Evolutionary conservation across 441 rosid genomes (phyloP), one percentile per base, ranked within the genome.

Genomic region (Sinapis alba): DNA sequence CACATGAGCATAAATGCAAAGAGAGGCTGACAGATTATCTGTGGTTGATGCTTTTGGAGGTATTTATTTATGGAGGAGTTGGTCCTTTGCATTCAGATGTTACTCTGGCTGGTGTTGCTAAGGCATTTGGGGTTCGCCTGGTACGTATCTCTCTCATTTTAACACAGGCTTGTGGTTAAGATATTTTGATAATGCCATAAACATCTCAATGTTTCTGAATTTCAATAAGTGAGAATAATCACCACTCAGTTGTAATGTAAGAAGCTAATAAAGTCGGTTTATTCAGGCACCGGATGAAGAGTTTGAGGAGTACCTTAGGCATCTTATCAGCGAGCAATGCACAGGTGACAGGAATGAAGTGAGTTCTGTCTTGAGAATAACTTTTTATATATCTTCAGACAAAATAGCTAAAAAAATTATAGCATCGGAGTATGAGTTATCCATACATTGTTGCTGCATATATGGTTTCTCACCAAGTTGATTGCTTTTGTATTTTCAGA

Each of bases 231-330:
- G 69, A 57, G 28, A 8, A 43, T 23, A 12, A 16, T 60, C 41
- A 51, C 68, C 64, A n/a, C 36, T 21, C 26, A 32, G 12, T 30
- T 18, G 65, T 60, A 20, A 24, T 43, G 27, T 47, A 58, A 43
- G 72, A 24, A 28, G 62, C 62, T 65, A 15, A 65, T 77, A 30
- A 56, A 21, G 27, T 63, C 5, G 0, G 3, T 80, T 47, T 51
- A 59, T 80, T 77, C 72, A 91, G 98, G 98, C 98, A 75, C 99
- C 98, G 61, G 97, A 96, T 83, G 98, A 94, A 89, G 98, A 93
- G 73, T 96, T 93, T 83, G 99, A 96, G 84, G 98, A 90, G 80
- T 85, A 88, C 76, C 94, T 93, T 16, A 82, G 93, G 86, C 91
- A 87, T 78, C 86, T 89, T 79, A 84, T 90, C 34, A 88, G 93